phyloP scores from a whole-genome alignment of 441 rosid species.

The Jatropha podagrica region DNA sequence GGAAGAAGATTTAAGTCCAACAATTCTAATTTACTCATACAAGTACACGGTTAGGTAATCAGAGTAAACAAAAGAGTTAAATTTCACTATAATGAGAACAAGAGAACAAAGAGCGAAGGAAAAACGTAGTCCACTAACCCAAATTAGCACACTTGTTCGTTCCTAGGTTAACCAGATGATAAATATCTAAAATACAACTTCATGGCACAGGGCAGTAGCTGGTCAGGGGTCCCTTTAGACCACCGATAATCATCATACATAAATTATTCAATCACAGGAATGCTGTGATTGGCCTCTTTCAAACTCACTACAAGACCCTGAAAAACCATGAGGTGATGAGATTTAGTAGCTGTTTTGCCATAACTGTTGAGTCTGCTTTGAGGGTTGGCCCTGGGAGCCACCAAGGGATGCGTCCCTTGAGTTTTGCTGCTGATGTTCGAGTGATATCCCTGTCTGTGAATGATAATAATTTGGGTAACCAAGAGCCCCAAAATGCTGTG shows the following conservation, averaged over 20 bases:
- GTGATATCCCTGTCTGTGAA: conserved; percentile 64
- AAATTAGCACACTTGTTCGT: conserved; percentile 56
- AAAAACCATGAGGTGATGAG: conserved; percentile 46
- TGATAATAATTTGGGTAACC: conserved; percentile 93
- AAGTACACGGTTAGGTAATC: not conserved
- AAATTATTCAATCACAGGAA: conserved; percentile 27
- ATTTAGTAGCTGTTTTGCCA: conserved; percentile 94
- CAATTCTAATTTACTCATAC: not conserved
- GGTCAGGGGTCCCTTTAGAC: conserved; percentile 35
- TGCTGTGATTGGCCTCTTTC: conserved; percentile 33
- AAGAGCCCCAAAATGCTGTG: conserved; percentile 72
- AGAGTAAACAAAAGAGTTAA: not conserved
- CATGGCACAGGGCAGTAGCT: conserved; percentile 52
- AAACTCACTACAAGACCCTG: conserved; percentile 49
- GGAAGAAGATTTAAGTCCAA: not conserved
- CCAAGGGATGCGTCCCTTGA: conserved; percentile 60
- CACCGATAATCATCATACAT: conserved; percentile 19
- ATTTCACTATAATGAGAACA: conserved; percentile 26
- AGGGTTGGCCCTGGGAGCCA: conserved; percentile 75
- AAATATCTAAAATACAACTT: conserved; percentile 58
- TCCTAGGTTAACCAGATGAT: conserved; percentile 50
- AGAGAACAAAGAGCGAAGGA: conserved; percentile 2
- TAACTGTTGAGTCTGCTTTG: conserved; percentile 84
- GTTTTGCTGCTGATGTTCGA: conserved; percentile 90
- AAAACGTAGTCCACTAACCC: conserved; percentile 32